These are phyloP conservation scores for Colletotrichum sidae DNA, from an alignment of 2,329 filamentous ascomycete genomes.

Conservation along the genomic window DNA sequence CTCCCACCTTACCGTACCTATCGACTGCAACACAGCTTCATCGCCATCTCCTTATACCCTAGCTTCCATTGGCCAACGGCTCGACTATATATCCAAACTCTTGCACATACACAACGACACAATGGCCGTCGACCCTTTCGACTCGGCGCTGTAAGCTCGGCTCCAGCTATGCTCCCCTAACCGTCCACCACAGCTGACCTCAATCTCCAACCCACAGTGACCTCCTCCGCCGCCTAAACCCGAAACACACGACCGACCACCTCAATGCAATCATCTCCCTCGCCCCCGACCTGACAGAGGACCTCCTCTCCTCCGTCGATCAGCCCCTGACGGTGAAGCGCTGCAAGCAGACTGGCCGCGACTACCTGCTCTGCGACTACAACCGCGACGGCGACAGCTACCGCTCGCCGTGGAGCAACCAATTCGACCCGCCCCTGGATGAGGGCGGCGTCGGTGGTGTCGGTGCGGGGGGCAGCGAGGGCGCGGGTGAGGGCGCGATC, in stretches of 20 bases:
- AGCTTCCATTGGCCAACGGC: no score
- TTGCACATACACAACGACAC: conserved; percentile 25
- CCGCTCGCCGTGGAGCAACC: conserved; percentile 98
- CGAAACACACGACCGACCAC: conserved; percentile 89
- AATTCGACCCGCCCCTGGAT: conserved; percentile 92
- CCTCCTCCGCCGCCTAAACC: conserved; percentile 97
- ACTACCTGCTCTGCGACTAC: conserved; percentile 99
- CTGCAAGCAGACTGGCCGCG: conserved; percentile 88
- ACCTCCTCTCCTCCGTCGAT: conserved; percentile 97
- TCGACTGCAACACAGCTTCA: conserved; percentile 6
- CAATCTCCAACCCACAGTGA: conserved; percentile 70
- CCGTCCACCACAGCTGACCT: conserved; percentile 22
- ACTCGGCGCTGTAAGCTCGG: conserved; percentile 77
- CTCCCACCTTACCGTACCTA: conserved; percentile 7
- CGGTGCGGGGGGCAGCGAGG: conserved; percentile 65
- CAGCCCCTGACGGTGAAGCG: conserved; percentile 89
- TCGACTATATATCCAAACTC: background rate
- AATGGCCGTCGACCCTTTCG: conserved; percentile 74
- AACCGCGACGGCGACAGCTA: conserved; percentile 99
- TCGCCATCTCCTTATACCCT: background rate
- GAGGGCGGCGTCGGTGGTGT: conserved; percentile 65
- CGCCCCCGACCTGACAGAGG: conserved; percentile 92
- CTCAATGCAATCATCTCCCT: conserved; percentile 90
- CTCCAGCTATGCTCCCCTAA: conserved; percentile 17
- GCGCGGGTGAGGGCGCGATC: conserved; percentile 81